These are phyloP conservation scores for Suillus hirtellus DNA, from an alignment of 768 basidiomycete species.

Conservation along the genomic window DNA sequence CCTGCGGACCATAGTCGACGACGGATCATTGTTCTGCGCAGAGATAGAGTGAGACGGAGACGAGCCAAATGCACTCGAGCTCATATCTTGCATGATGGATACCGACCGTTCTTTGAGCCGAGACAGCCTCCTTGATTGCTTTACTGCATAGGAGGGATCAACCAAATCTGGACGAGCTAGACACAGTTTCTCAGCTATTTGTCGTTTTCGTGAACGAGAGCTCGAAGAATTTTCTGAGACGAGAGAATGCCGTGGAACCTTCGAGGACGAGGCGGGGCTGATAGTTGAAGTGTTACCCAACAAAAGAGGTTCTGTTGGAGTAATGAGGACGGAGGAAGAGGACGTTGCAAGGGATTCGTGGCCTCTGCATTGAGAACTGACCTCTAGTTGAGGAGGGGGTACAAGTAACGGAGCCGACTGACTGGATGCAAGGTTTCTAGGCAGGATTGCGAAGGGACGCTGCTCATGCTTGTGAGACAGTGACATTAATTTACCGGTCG, in stretches of 20 bases:
- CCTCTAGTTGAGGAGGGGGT: neutral
- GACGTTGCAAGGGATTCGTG: neutral
- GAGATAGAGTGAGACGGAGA: too few species aligned
- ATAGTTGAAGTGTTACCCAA: neutral
- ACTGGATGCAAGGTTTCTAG: neutral
- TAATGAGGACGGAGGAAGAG: neutral
- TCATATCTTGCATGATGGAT: neutral
- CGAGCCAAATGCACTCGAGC: neutral
- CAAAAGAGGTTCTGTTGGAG: neutral
- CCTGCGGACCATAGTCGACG: neutral
- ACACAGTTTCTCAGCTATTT: constrained; percentile 42
- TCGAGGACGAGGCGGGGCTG: neutral
- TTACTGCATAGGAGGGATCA: constrained; percentile 30
- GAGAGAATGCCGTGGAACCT: neutral
- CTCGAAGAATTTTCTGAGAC: neutral
- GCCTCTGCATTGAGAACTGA: too few species aligned
- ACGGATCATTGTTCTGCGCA: neutral
- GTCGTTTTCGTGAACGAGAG: constrained; percentile 19
- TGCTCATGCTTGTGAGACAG: neutral
- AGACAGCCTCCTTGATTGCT: constrained; percentile 24
- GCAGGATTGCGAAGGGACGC: too few species aligned
- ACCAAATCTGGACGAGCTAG: constrained; percentile 46
- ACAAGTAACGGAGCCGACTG: neutral
- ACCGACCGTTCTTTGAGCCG: constrained; percentile 9
- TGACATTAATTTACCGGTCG: neutral